Base-by-base conservation (phyloP, 306 rosid species). In the Pterocarpus macrocarpus region DNA sequence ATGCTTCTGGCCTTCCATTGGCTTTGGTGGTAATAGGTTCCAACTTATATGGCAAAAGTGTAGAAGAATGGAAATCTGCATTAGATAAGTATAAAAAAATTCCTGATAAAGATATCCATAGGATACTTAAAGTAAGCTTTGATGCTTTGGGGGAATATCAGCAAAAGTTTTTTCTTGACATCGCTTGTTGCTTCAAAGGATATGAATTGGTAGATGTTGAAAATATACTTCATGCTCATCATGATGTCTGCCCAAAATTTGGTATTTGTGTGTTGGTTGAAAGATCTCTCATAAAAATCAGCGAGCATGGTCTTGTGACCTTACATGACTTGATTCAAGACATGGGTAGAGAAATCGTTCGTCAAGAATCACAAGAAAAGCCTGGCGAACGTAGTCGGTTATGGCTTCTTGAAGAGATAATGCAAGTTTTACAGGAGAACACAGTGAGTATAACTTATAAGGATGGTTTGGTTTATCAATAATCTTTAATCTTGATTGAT, bases 11-110 rank as follows among this genome's bases (percentile, higher is more conserved):
- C 1, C 79, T 75, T 53, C 85, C 85, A 2, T 35, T 85, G 35
- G 79, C 81, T 30, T 56, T 85, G 44, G 74, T 80, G 44, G 70
- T 80, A 14, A 76, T 64, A 32, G 85, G 82, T 8, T 69, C 82
- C 10, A 1, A 45, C 3, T 64, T 85, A 17, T 70, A 38, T 47
- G 82, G 82, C 0, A 80, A 17, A 45, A 30, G 15, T 0, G 3
- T 53, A 12, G 15, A 69, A 15, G 44, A 85, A 63, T 85, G 88
- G 79, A 4, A 11, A 10, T 62, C 62, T 43, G 11, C 64, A 4
- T 66, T 85, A 4, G 43, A 64, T 28, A 3, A 5, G 4, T 80
- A 69, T 8, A 7, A 53, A 56, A 75, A 12, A 5, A 30, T 53
- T 44, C 81, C 81, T 1, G 5, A 30, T 0, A 34, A 16, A 14